Evolutionary conservation across 495 filamentous ascomycete species (phyloP).

Genomic region (Penicillium roqueforti): DNA sequence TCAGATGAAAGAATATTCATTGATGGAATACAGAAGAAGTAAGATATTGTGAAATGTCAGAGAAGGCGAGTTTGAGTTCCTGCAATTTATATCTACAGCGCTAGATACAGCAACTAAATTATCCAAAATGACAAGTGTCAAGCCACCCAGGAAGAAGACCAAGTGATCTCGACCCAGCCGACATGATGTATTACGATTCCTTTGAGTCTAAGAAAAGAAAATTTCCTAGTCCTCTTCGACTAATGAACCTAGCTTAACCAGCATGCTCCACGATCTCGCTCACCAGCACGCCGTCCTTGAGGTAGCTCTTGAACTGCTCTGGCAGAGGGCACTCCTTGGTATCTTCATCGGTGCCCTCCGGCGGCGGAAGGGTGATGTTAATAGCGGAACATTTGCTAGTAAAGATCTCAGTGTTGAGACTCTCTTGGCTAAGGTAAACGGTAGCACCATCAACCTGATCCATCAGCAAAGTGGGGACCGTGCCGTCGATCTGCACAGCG

Average conservation of each 20-base stretch:
- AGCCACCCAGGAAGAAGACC: neutral
- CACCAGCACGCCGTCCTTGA: constrained; percentile 68
- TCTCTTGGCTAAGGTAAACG: constrained; percentile 78
- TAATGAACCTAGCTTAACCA: constrained; percentile 43
- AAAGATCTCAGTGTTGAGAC: constrained; percentile 73
- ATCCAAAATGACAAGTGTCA: neutral
- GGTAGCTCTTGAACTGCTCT: constrained; percentile 80
- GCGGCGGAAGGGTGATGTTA: constrained; percentile 76
- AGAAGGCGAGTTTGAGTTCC: neutral
- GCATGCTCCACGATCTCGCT: constrained; percentile 89
- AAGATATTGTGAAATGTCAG: neutral
- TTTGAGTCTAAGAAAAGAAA: neutral
- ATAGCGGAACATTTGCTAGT: constrained; percentile 77
- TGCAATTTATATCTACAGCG: constrained; percentile 22
- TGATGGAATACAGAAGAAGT: neutral
- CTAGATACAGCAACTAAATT: constrained; percentile 21
- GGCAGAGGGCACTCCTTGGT: constrained; percentile 82
- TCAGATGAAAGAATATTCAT: neutral
- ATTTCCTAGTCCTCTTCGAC: neutral
- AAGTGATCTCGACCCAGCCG: neutral
- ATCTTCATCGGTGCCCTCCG: constrained; percentile 59
- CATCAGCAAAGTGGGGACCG: constrained; percentile 77
- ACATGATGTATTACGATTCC: neutral
- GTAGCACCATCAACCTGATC: constrained; percentile 91
- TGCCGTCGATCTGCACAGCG: constrained; percentile 80